Evolutionary conservation across 2,329 filamentous ascomycete genomes (phyloP), one percentile per base, ranked within the genome.

Genomic region (Alternaria triticina): DNA sequence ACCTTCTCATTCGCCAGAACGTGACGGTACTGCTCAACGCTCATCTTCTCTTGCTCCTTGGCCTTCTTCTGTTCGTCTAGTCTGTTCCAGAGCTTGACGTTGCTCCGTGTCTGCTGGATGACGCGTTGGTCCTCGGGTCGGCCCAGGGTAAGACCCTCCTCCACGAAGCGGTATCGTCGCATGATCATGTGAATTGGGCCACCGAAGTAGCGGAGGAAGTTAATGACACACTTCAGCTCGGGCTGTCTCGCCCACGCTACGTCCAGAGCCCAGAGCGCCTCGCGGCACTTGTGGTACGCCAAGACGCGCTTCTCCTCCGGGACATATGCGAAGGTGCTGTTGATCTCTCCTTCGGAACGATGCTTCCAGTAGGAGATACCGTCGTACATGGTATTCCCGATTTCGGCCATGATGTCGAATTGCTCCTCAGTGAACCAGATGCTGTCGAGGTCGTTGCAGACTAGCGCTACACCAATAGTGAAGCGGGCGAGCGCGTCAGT

Each of bases 311-410:
- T 28, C 6, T 68, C 64, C 43, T 58, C 45, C 4, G 67, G 67
- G 15, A 75, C 65, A 56, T 79, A 78, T 20, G 72, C 73, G 43
- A 77, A 79, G 2, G 75, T 78, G 66, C 61, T 76, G 65, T 79
- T 77, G 11, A 75, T 78, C 61, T 79, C 76, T 11, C 76, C 75
- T 55, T 79, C 77, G 25, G 67, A 62, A 9, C 76, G 73, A 58
- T 79, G 77, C 70, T 79, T 79, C 68, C 63, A 78, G 65, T 76
- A 79, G 6, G 75, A 67, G 10, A 77, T 66, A 11, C 75, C 73
- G 43, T 79, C 77, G 64, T 79, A 79, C 36, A 78, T 61, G 9
- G 69, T 72, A 43, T 70, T 70, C 2, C 70, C 71, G 6, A 79
- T 66, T 64, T 78, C 74, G 22, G 72, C 36, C 50, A 63, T 27